These are phyloP conservation scores for Inga leiocalycina DNA, from an alignment of 306 rosid genomes.

Conservation along the genomic window DNA sequence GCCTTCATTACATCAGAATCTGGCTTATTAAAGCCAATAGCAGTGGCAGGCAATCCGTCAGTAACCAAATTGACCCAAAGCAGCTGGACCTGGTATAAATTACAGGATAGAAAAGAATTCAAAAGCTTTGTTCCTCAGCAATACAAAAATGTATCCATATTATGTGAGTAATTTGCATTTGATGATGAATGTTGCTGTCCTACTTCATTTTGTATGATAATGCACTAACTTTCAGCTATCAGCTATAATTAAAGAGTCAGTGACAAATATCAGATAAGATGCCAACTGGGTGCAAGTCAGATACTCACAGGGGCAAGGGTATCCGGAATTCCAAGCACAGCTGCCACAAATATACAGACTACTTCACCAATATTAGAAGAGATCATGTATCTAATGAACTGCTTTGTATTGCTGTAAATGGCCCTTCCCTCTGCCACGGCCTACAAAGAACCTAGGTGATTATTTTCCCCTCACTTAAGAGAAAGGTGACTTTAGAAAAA, in stretches of 20 bases:
- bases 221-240: slow-evolving; percentile 11
- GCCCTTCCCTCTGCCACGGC: slow-evolving; percentile 99
- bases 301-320: slow-evolving; percentile 95
- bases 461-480: slow-evolving; percentile 15
- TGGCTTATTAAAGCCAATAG: slow-evolving; percentile 96
- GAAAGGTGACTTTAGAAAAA: not conserved
- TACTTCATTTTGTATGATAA: slow-evolving; percentile 9
- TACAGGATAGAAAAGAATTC: slow-evolving; percentile 1
- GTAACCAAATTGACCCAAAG: slow-evolving; percentile 99
- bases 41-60: slow-evolving; percentile 98
- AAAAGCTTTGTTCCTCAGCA: slow-evolving; percentile 22
- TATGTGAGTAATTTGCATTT: slow-evolving; percentile 12
- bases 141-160: slow-evolving; percentile 26
- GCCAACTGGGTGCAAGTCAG: not conserved
- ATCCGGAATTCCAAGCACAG: slow-evolving; percentile 98
- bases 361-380: slow-evolving; percentile 99
- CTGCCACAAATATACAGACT: slow-evolving; percentile 98
- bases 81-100: slow-evolving; percentile 77
- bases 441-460: slow-evolving; percentile 48
- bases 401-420: slow-evolving; percentile 92
- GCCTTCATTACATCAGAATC: slow-evolving; percentile 97
- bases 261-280: slow-evolving; percentile 21
- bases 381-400: slow-evolving; percentile 98
- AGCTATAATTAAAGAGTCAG: slow-evolving; percentile 12
- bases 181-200: slow-evolving; percentile 11